Conservation (phyloP, 2,329 filamentous ascomycete species). For the Anthostomella pinea region DNA sequence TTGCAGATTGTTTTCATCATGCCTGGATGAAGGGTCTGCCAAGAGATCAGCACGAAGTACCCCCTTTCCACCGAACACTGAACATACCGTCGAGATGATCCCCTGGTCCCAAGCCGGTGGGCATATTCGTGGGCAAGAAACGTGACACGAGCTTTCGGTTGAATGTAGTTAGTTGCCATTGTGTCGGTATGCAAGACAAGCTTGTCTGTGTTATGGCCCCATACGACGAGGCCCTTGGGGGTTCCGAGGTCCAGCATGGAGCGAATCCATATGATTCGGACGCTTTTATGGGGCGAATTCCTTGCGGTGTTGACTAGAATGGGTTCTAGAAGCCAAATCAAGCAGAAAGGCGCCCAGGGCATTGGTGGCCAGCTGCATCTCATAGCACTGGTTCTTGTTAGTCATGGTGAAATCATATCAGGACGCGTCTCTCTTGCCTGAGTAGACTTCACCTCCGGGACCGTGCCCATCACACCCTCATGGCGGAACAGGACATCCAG, state of each 20-base stretch:
- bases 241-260: slow-evolving; percentile 10
- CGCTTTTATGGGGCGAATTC: background rate
- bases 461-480: slow-evolving; percentile 10
- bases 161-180: slow-evolving; percentile 12
- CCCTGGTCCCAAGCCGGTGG: slow-evolving; percentile 4
- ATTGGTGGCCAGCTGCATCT: slow-evolving; percentile 30
- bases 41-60: background rate
- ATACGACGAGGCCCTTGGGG: slow-evolving; percentile 7
- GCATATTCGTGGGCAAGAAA: slow-evolving; percentile 10
- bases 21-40: slow-evolving; percentile 10
- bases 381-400: slow-evolving; percentile 22
- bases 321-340: slow-evolving; percentile 15
- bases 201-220: slow-evolving; percentile 2
- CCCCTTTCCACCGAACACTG: background rate
- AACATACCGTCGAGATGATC: slow-evolving; percentile 8
- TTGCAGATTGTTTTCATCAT: slow-evolving; percentile 16
- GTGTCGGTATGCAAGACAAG: slow-evolving; percentile 1
- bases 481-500: slow-evolving; percentile 6
- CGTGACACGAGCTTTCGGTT: slow-evolving; percentile 9
- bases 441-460: slow-evolving; percentile 5
- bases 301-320: slow-evolving; percentile 6
- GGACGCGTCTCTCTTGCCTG: slow-evolving; percentile 1
- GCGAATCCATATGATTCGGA: slow-evolving; percentile 9
- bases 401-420: background rate
- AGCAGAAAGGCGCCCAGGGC: slow-evolving; percentile 21